Base-by-base conservation (phyloP, 2,329 filamentous ascomycete genomes). In the Rutstroemia sp. region DNA sequence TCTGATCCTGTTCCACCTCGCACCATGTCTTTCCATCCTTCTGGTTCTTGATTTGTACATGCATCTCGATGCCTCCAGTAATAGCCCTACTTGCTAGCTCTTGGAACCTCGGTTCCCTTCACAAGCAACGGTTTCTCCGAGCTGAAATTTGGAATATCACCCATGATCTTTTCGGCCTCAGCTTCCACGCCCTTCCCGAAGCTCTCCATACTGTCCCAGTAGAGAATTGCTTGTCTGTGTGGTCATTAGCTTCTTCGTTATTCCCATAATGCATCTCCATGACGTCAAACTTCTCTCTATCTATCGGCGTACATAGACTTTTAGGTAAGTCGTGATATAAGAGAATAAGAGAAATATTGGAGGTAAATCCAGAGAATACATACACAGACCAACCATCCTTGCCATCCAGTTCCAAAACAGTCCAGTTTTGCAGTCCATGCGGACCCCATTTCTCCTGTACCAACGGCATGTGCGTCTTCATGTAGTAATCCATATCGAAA, bases 401-500 rank as follows among this genome's bases (percentile, higher is more conserved):
- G 25, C 49, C 53, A 14, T 39, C 30, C 21, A 56, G 18, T 6
- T 52, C 37, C 1, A 19, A 19, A n/a, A 56, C 16, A 0, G 7
- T 30, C 48, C 41, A 52, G 1, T 46, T 52, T 16, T 21, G 37
- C 48, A 56, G 6, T 18, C 54, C 54, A 12, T 30, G 7, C 12
- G 54, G 8, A 5, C 19, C 21, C 54, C 54, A 52, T 27, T 37
- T 56, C 49, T 52, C 34, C 6, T 56, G 19, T 5, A 39, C 54
- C 4, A 56, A 37, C 9, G 54, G 54, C 30, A 56, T 52, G 9
- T 56, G 54, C 30, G 7, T 52, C 48, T 52, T 56, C 41, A 42
- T 41, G 19, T 45, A 47, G 19, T 55, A 50, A 14, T 42, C 37
- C 14, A 50, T 21, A 9, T 55, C 46, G 46, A 55, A 55, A 30